Percentiles rank a stretch among this genome's conserved stretches.
Conservation (phyloP, 2,329 filamentous ascomycete species). For the Colletotrichum sp. region DNA sequence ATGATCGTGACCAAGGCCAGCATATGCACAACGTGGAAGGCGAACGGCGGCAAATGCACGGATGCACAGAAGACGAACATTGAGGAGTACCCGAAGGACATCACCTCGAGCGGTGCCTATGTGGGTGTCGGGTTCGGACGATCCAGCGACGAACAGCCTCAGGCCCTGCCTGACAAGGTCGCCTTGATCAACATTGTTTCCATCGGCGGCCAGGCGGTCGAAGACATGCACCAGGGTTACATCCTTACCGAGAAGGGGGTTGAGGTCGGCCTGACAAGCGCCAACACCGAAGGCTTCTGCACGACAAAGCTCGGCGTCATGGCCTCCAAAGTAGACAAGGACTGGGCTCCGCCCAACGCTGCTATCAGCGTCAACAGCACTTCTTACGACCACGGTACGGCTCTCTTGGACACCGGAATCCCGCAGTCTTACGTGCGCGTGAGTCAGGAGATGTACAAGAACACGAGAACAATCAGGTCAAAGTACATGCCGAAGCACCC, state of each 20-base stretch:
- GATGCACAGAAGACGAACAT: neutral
- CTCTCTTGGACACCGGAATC: neutral
- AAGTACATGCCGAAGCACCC: neutral
- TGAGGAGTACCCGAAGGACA: neutral
- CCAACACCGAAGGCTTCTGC: neutral
- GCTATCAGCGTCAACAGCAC: slow-evolving; percentile 1
- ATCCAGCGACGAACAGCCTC: neutral
- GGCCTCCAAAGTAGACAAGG: neutral
- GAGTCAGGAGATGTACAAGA: neutral
- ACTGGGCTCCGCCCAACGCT: slow-evolving; percentile 1
- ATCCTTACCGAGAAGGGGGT: neutral
- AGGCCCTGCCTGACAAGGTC: neutral
- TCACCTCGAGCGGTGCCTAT: neutral
- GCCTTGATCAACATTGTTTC: neutral
- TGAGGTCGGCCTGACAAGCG: neutral
- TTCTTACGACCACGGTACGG: neutral
- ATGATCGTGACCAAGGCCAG: neutral
- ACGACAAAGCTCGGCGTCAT: neutral
- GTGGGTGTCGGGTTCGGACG: slow-evolving; percentile 2
- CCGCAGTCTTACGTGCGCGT: neutral
- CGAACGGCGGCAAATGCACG: neutral
- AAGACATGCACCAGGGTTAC: neutral
- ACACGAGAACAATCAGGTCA: neutral
- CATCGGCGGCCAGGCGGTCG: neutral
- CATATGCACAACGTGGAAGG: neutral